Evolutionary conservation across 345 rosid genomes (phyloP).

Genomic region (Lepidium africanum): DNA sequence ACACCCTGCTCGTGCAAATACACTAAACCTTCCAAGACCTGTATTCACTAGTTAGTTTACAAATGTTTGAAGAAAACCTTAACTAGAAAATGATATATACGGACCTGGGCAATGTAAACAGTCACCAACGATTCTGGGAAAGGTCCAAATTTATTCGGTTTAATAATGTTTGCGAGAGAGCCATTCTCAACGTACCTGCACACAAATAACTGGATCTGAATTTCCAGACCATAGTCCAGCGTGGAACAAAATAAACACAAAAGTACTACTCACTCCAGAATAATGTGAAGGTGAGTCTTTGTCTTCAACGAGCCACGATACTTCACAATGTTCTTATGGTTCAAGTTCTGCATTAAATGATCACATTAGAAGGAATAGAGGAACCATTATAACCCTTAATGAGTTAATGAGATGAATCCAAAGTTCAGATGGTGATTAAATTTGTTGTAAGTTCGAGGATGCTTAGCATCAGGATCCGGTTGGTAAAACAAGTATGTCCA

Average conservation of each 20-base stretch:
- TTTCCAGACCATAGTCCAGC: not conserved
- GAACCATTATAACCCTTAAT: not conserved
- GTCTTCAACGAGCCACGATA: slow-evolving; percentile 96
- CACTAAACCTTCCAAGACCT: slow-evolving; percentile 97
- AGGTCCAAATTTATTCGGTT: slow-evolving; percentile 98
- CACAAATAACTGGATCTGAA: not conserved
- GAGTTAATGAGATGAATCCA: not conserved
- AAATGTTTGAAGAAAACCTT: not conserved
- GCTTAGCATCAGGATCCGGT: not conserved
- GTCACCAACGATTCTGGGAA: slow-evolving; percentile 96
- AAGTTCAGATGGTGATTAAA: not conserved
- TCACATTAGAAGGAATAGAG: not conserved
- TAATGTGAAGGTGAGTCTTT: slow-evolving; percentile 87
- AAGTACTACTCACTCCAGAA: slow-evolving; percentile 73
- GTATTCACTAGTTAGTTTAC: slow-evolving; percentile 20
- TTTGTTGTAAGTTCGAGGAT: not conserved
- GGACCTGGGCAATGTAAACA: slow-evolving; percentile 96
- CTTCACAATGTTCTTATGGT: slow-evolving; percentile 96
- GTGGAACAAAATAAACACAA: slow-evolving; percentile 1
- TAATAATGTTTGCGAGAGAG: slow-evolving; percentile 94
- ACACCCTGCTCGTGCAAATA: slow-evolving; percentile 98
- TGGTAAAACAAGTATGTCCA: not conserved
- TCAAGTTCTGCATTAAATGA: slow-evolving; percentile 58
- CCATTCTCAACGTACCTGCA: slow-evolving; percentile 96
- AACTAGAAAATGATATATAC: slow-evolving; percentile 21